Evolutionary conservation across 2,329 filamentous ascomycete genomes (phyloP).

Genomic region (Ustulina deusta): DNA sequence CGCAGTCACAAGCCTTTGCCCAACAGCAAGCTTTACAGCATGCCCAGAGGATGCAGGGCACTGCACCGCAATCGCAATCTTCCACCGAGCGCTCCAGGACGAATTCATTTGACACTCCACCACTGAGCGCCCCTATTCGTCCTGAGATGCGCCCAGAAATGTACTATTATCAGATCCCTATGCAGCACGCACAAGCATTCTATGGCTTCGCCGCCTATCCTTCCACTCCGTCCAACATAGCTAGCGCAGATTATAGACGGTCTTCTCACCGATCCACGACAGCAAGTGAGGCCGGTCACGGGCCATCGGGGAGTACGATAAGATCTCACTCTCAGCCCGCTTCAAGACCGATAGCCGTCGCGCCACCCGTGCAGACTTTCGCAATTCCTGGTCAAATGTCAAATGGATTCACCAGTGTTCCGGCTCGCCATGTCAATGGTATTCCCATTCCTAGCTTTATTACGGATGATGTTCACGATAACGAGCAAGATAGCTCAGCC

Average conservation of each 20-base stretch:
- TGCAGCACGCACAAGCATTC: conserved; percentile 55
- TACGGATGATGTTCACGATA: conserved; percentile 62
- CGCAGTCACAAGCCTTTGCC: conserved; percentile 59
- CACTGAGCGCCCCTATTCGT: conserved; percentile 68
- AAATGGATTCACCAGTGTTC: conserved; percentile 53
- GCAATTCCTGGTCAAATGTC: conserved; percentile 52
- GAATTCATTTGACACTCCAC: conserved; percentile 72
- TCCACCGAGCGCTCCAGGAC: conserved; percentile 67
- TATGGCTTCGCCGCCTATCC: conserved; percentile 68
- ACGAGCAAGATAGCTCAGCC: conserved; percentile 58
- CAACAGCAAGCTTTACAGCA: conserved; percentile 60
- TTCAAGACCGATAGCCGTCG: conserved; percentile 57
- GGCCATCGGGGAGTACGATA: conserved; percentile 65
- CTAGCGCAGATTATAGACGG: conserved; percentile 66
- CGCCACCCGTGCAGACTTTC: conserved; percentile 49
- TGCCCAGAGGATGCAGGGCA: conserved; percentile 58
- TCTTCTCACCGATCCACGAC: conserved; percentile 66
- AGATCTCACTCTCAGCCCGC: conserved; percentile 76
- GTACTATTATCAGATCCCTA: conserved; percentile 63
- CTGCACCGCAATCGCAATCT: conserved; percentile 51
- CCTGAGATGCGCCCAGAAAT: conserved; percentile 68
- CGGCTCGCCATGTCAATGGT: conserved; percentile 60
- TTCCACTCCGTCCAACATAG: conserved; percentile 63
- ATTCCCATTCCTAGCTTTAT: conserved; percentile 67
- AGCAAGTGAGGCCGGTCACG: conserved; percentile 61